Base-by-base conservation (phyloP, 1,284 basidiomycete species). In the Ustilago loliicola region DNA sequence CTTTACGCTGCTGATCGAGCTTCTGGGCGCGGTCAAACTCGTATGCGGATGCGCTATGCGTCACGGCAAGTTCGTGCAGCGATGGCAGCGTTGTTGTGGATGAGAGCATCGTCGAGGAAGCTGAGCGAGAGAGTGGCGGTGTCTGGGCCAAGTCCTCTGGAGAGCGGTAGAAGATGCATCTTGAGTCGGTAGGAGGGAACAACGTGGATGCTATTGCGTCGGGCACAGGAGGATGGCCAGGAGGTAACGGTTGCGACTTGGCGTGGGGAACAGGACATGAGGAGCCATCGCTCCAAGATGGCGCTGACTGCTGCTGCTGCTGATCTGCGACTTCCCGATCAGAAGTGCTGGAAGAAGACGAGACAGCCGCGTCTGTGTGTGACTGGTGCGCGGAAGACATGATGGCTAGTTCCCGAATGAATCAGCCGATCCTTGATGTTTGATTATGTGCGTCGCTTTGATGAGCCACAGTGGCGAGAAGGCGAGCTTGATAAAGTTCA, bases 141-240 rank as follows among this genome's bases (percentile, higher is more conserved):
- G 82, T 83, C 53, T 69, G 66, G 1, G 71, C 66, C 13, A 76
- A 61, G 48, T 86, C 84, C 7, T 85, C 84, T 25, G 75, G 66
- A 17, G 82, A 80, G 19, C 85, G 80, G 65, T 77, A 85, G 51
- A 86, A 86, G 72, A 86, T 80, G 68, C 85, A 86, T 34, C 79
- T 72, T 23, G 73, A 67, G 53, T 68, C 84, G 2, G 80, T 71
- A n/a, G 85, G 85, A 3, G 83, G 79, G 45, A 79, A 78, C 8
- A 86, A 66, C 17, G 71, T 76, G 5, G 82, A 84, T 4, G 82
- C 66, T 7, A 68, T 65, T 7, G 73, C 79, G 38, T 71, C 64
- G 15, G 75, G 62, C 15, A 81, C 79, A 15, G 80, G 75, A 7
- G 85, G 85, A 52, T 86, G 85, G n/a, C 85, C 85, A 27, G 85